Conservation (phyloP, 176 grass and related monocot species). For the Triticum turgidum region DNA sequence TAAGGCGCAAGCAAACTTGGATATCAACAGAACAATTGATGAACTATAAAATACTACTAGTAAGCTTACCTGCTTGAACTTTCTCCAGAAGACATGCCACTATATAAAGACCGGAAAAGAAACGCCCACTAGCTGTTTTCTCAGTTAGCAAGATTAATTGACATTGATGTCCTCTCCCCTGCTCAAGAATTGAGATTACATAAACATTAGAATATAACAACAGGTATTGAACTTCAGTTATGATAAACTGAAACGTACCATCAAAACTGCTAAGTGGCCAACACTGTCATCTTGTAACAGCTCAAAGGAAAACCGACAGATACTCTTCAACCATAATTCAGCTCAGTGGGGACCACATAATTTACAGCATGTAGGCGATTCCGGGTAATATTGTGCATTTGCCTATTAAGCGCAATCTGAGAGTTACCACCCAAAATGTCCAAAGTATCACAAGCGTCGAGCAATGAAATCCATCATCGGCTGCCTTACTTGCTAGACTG, state of each 20-base stretch:
- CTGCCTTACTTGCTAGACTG: background rate
- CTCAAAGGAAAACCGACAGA: conserved; percentile 13
- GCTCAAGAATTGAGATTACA: conserved; percentile 28
- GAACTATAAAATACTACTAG: background rate
- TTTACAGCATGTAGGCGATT: conserved; percentile 33
- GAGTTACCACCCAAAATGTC: background rate
- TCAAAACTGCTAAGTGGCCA: conserved; percentile 30
- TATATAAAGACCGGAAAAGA: conserved; percentile 22
- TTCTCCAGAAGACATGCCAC: conserved; percentile 28
- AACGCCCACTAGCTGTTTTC: conserved; percentile 20
- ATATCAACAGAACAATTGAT: background rate
- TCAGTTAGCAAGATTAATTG: conserved; percentile 38
- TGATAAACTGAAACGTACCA: conserved; percentile 35
- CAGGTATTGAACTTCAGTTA: conserved; percentile 2
- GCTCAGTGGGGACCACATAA: conserved; percentile 26
- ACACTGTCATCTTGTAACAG: conserved; percentile 26
- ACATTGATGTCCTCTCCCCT: conserved; percentile 31
- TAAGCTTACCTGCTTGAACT: conserved; percentile 43
- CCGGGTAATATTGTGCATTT: conserved; percentile 14
- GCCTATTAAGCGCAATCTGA: conserved; percentile 14
- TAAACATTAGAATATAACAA: conserved; percentile 16
- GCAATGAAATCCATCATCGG: conserved; percentile 33
- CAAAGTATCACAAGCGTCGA: conserved; percentile 7
- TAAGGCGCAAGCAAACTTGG: conserved; percentile 5
- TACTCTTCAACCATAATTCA: conserved; percentile 33